Evolutionary conservation across 345 rosid species (phyloP), one percentile per base, ranked within the genome.

Genomic region (Melaleuca alternifolia): DNA sequence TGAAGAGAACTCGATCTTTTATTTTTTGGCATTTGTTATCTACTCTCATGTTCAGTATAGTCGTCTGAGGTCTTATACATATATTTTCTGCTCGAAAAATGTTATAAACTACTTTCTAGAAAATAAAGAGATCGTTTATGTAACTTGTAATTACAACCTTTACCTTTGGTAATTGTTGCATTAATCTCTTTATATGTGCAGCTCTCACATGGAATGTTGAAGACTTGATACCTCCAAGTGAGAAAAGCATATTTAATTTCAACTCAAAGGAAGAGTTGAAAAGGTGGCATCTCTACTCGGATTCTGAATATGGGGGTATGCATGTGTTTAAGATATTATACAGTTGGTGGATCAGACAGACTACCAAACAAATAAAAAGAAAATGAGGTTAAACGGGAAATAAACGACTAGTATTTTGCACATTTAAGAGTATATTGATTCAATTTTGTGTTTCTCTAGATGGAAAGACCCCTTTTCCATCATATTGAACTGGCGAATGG

Each of bases 251-350:
- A 51, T 97, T 95, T 91, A 93, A 90, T 88, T 97, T 97, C 89
- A 90, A 89, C 88, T 92, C 98, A 1, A 96, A 89, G 91, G 95
- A 96, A 84, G 96, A 97, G 89, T 89, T 97, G 18, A 96, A 93
- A 62, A 94, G 88, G 88, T 96, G 99, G 99, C 98, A 97, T 91
- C 90, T 96, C 6, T 96, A 94, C 91, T 96, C 99, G 5, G 99
- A 96, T 91, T 93, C 99, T 82, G 97, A 96, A 88, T 97, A 90
- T 88, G 99, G 98, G 91, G 98, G 99, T 97, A 93, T 65, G 23
- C 44, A 26, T 84, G 13, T 77, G 30, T 28, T 52, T 24, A 14
- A 54, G n/a, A 54, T 56, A 50, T 21, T 50, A 37, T 21, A 65
- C 41, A 3, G 79, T 37, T 59, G 46, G 37, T 56, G 75, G 48